Percentiles rank a stretch among this genome's conserved stretches.
Conservation (phyloP, 2,329 filamentous ascomycete species). For the Pochonia chlamydosporia region DNA sequence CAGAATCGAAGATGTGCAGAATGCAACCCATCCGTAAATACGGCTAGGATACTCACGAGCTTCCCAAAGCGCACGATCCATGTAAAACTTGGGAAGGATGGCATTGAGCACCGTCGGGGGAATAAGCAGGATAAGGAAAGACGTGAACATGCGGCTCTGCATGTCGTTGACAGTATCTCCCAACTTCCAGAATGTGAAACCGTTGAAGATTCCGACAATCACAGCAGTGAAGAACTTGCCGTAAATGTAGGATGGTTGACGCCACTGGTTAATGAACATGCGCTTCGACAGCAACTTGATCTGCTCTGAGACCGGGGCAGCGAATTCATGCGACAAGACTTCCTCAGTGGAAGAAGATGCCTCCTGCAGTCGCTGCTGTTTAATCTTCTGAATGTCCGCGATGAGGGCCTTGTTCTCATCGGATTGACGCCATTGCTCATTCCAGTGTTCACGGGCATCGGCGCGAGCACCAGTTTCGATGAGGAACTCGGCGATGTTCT, state of each 20-base stretch:
- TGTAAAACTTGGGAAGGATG: conserved; percentile 72
- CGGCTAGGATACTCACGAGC: conserved; percentile 66
- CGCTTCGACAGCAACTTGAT: conserved; percentile 62
- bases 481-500: conserved; percentile 45
- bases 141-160: conserved; percentile 73
- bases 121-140: conserved; percentile 59
- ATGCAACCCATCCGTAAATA: conserved; percentile 74
- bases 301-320: conserved; percentile 58
- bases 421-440: conserved; percentile 66
- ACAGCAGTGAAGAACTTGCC: conserved; percentile 69
- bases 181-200: conserved; percentile 70
- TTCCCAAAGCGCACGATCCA: conserved; percentile 67
- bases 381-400: conserved; percentile 60
- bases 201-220: conserved; percentile 71
- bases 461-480: conserved; percentile 34
- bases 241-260: conserved; percentile 70
- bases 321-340: conserved; percentile 48
- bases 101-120: conserved; percentile 68
- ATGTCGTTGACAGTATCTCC: conserved; percentile 61
- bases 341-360: conserved; percentile 12
- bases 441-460: conserved; percentile 52
- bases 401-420: conserved; percentile 52
- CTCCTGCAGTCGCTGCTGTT: conserved; percentile 20
- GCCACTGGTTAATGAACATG: conserved; percentile 68
- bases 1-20: conserved; percentile 67